phyloP scores from a whole-genome alignment of 345 rosid genomes.

The Geranium brycei region DNA sequence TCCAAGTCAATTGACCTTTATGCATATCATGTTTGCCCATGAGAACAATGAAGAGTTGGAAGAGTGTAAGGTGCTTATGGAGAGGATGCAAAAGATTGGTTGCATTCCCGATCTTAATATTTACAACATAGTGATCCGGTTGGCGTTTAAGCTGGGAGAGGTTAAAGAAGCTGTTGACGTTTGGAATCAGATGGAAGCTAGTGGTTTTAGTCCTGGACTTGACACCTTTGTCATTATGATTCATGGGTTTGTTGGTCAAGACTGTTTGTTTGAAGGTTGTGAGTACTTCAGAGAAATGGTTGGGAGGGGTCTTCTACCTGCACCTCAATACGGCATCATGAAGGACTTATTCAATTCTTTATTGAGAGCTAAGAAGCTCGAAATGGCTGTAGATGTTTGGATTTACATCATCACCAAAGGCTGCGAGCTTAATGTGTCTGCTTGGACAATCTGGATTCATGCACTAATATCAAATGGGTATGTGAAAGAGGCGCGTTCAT shows the following conservation, averaged over 20 bases:
- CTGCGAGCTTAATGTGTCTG: conserved; percentile 53
- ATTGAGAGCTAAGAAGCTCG: conserved; percentile 62
- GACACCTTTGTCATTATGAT: conserved; percentile 63
- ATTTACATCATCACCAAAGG: conserved; percentile 50
- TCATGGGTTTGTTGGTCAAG: conserved; percentile 53
- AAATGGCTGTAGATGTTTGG: conserved; percentile 78
- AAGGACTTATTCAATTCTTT: conserved; percentile 53
- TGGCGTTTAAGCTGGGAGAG: conserved; percentile 70
- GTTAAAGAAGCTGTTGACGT: conserved; percentile 39
- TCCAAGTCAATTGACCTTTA: conserved; percentile 51
- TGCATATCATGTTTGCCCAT: conserved; percentile 65
- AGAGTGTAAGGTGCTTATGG: conserved; percentile 50
- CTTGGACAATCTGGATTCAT: conserved; percentile 95
- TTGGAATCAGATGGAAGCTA: conserved; percentile 70
- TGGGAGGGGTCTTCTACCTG: conserved; percentile 50
- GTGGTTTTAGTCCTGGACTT: conserved; percentile 55
- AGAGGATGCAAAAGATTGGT: conserved; percentile 43
- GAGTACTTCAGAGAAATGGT: conserved; percentile 74
- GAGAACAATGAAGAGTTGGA: conserved; percentile 65
- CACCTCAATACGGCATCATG: conserved; percentile 54
- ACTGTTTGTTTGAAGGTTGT: conserved; percentile 52
- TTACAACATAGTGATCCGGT: conserved; percentile 56
- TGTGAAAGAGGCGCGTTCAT: conserved; percentile 75
- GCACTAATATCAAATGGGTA: conserved; percentile 67
- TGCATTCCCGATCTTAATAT: conserved; percentile 44